phyloP scores from a whole-genome alignment of 2,329 filamentous ascomycete genomes.

The Fusarium camptoceras region DNA sequence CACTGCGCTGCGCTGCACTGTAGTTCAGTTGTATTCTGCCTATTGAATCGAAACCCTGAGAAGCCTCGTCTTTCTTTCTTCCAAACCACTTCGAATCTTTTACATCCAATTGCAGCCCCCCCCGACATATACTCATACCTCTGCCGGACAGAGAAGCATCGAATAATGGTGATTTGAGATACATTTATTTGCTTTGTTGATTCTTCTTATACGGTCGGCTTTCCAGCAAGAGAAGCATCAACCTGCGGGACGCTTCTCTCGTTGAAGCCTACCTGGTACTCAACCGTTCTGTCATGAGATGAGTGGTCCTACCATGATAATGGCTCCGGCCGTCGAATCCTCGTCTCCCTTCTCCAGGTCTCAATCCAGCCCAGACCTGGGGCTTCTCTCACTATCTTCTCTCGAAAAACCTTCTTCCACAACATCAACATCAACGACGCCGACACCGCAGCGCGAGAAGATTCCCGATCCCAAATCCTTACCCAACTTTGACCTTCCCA shows the following conservation, averaged over 20 bases:
- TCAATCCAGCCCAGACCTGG: conserved; percentile 51
- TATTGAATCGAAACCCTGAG: conserved; percentile 36
- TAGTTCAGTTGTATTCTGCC: conserved; percentile 17
- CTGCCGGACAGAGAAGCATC: conserved; percentile 47
- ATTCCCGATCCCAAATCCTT: conserved; percentile 29
- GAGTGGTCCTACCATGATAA: conserved; percentile 53
- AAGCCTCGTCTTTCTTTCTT: conserved; percentile 34
- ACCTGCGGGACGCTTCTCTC: conserved; percentile 32
- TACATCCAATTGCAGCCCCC: conserved; percentile 2
- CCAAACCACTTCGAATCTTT: conserved; percentile 31
- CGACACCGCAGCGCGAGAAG: conserved; percentile 38
- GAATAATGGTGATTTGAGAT: conserved; percentile 47
- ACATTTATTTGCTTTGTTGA: conserved; percentile 28
- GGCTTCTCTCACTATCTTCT: conserved; percentile 44
- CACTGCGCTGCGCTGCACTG: conserved; percentile 8
- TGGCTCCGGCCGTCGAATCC: conserved; percentile 54
- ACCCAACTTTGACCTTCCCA: conserved; percentile 61
- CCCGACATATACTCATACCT: conserved; percentile 29
- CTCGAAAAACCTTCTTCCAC: conserved; percentile 41
- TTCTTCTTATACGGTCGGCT: conserved; percentile 42
- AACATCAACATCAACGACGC: conserved; percentile 30
- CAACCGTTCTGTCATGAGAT: conserved; percentile 50
- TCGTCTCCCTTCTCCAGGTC: conserved; percentile 51
- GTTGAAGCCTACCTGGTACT: conserved; percentile 34
- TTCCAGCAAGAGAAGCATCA: conserved; percentile 37